Evolutionary conservation across 2,329 filamentous ascomycete species (phyloP), one percentile per base, ranked within the genome.

Genomic region (Triangularia verruculosa): DNA sequence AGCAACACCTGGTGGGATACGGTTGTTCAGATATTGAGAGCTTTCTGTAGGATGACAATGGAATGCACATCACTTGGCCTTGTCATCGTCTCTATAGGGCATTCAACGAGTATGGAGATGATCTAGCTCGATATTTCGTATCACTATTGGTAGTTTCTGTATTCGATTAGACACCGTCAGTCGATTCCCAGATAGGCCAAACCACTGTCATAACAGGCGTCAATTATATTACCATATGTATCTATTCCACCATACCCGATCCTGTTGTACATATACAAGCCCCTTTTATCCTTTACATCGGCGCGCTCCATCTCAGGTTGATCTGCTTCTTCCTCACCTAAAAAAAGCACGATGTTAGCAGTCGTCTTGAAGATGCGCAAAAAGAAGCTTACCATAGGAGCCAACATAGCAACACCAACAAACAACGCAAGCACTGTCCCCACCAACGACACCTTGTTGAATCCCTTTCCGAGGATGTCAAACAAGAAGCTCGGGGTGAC

Each of bases 401-500:
- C 89, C 72, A 98, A 80, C 62, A 91, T 85, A 68, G 88, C 76
- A 15, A 97, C 94, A 54, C 92, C 93, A 43, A 86, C 82, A 54
- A 85, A 86, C 69, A 98, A 81, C 17, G 92, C 94, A 47, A 90
- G 81, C 39, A 99, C 93, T 0, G 95, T 99, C 15, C 85, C 82
- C 39, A 97, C 76, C 73, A 99, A 85, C 70, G 93, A 90, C 62
- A 93, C 74, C 81, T 96, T 97, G 74, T 94, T 95, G 77, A 99
- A 99, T 2, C 92, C 91, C 77, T 93, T 95, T 66, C 93, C 95
- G 15, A 99, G 79, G 51, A 98, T 87, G 78, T 99, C 95, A 76
- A 99, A 99, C 15, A 90, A 85, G 70, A 90, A 87, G 76, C 92
- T 97, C 0, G 95, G 95, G n/a, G 89, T 86, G 11, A 96, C 86